A percentile compares a stretch with the other conserved stretches of the same genome.
phyloP scores from a whole-genome alignment of 2,329 filamentous ascomycete species.

The Fonsecaea multimorphosa region DNA sequence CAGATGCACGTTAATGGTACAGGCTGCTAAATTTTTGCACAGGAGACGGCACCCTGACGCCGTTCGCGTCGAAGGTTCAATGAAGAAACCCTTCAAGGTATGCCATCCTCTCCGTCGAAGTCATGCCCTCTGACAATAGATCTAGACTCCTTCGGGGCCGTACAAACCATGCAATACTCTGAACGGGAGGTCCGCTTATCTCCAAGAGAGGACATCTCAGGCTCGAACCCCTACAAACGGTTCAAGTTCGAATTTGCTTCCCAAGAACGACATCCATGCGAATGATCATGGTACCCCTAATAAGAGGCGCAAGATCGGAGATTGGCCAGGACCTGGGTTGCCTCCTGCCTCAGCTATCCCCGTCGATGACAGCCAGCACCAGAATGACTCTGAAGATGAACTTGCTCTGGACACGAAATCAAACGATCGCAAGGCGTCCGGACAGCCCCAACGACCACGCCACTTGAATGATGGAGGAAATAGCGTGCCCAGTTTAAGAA shows the following conservation, averaged over 20 bases:
- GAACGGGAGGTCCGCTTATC: conserved; percentile 7
- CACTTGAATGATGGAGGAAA: neutral
- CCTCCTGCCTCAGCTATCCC: conserved; percentile 12
- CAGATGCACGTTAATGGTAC: neutral
- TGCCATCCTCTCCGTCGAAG: neutral
- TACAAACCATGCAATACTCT: conserved; percentile 24
- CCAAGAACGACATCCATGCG: conserved; percentile 8
- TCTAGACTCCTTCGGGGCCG: conserved; percentile 1
- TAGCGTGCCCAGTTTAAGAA: neutral
- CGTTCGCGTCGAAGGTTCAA: conserved; percentile 24
- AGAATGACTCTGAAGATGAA: conserved; percentile 31
- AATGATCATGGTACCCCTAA: conserved; percentile 25
- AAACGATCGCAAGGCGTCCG: neutral
- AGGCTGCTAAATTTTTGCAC: conserved; percentile 16
- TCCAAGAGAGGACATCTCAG: conserved; percentile 13
- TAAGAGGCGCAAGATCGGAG: conserved; percentile 29
- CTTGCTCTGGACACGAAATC: conserved; percentile 22
- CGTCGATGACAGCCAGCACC: conserved; percentile 21
- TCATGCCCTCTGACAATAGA: conserved; percentile 2
- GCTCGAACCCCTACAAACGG: neutral
- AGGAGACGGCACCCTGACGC: conserved; percentile 21
- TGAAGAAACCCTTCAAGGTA: conserved; percentile 28
- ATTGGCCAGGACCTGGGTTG: conserved; percentile 3
- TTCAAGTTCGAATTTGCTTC: neutral
- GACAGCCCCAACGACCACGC: neutral